phyloP scores from a whole-genome alignment of 2,329 filamentous ascomycete genomes.

The Zasmidium citrigriseum region DNA sequence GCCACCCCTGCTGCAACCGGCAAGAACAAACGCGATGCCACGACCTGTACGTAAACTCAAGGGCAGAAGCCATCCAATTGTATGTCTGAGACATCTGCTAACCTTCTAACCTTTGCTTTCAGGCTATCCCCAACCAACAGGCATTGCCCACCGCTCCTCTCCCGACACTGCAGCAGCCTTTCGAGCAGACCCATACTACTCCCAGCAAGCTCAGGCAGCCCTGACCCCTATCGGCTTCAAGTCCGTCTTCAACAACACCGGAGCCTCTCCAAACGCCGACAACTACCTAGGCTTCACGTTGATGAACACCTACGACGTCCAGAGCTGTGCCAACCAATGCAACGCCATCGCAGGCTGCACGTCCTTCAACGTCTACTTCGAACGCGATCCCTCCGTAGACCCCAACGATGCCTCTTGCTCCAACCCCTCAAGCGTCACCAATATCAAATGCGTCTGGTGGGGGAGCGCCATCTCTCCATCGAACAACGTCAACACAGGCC shows the following conservation, averaged over 20 bases:
- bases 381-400: constrained; percentile 37
- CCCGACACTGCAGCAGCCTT: constrained; percentile 11
- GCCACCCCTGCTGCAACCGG: constrained; percentile 2
- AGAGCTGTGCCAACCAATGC: constrained; percentile 22
- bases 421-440: constrained; percentile 37
- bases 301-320: constrained; percentile 20
- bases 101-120: no score
- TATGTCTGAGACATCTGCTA: no score
- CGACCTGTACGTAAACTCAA: no score
- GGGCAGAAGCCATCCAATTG: no score
- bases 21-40: constrained; percentile 6
- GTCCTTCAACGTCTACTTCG: constrained; percentile 31
- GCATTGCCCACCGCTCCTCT: constrained; percentile 3
- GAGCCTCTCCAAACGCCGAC: constrained; percentile 13
- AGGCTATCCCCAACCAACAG: constrained; percentile 12
- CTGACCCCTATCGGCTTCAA: constrained; percentile 14
- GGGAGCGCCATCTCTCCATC: constrained; percentile 29
- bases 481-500: constrained; percentile 37
- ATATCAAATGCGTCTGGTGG: constrained; percentile 39
- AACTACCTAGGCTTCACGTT: constrained; percentile 10
- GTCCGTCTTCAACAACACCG: constrained; percentile 13
- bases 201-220: constrained; percentile 7
- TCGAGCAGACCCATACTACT: constrained; percentile 10
- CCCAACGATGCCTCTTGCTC: constrained; percentile 32
- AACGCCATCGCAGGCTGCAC: constrained; percentile 22